phyloP scores from a whole-genome alignment of 1,284 basidiomycete genomes.

The Wallemia ichthyophaga region DNA sequence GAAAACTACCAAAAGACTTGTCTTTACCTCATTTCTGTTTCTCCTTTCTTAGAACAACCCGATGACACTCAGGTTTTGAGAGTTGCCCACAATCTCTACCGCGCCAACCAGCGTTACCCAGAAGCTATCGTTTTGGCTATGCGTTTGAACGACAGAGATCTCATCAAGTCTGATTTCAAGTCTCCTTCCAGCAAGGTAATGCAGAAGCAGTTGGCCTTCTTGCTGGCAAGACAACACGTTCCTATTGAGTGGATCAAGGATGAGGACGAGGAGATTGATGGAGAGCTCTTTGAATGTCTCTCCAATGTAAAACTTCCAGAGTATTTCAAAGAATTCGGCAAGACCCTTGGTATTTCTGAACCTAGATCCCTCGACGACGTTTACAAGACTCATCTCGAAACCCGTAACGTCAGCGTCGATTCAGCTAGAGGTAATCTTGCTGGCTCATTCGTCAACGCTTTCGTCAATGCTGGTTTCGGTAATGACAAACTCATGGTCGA shows the following conservation, averaged over 20 bases:
- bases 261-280: constrained; percentile 33
- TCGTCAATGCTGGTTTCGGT: constrained; percentile 94
- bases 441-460: constrained; percentile 92
- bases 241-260: constrained; percentile 63
- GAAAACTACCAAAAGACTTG: constrained; percentile 84
- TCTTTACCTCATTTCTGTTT: constrained; percentile 66
- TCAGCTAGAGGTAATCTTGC: constrained; percentile 85
- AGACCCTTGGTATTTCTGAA: constrained; percentile 71
- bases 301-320: constrained; percentile 54
- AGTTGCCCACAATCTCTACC: constrained; percentile 69
- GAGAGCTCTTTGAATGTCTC: constrained; percentile 55
- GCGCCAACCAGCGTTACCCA: constrained; percentile 59
- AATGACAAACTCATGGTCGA: constrained; percentile 97
- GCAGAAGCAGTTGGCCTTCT: constrained; percentile 82
- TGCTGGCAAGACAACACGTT: constrained; percentile 72
- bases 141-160: constrained; percentile 46
- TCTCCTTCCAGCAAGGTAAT: constrained; percentile 55
- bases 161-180: constrained; percentile 54
- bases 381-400: constrained; percentile 89
- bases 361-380: constrained; percentile 83
- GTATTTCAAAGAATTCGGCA: constrained; percentile 73
- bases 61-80: constrained; percentile 75
- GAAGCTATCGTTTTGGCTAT: constrained; percentile 73
- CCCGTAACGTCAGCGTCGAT: constrained; percentile 44
- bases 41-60: constrained; percentile 48